Percentiles rank a stretch among this genome's conserved stretches.
phyloP scores from a whole-genome alignment of 2,329 filamentous ascomycete genomes.

The Penicillium sp. region DNA sequence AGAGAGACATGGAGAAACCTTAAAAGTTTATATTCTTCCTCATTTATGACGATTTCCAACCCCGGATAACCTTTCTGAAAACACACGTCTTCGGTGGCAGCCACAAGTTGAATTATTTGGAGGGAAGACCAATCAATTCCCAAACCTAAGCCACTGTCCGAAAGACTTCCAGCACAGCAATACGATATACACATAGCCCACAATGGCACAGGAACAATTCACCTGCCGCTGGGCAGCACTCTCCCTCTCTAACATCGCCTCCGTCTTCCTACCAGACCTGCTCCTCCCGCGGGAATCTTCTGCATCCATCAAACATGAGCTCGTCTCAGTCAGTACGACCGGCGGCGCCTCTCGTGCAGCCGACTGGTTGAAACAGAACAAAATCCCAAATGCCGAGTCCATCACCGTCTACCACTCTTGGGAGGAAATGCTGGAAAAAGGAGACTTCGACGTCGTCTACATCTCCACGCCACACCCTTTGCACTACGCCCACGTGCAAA shows the following conservation, averaged over 20 bases:
- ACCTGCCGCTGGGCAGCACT: not conserved
- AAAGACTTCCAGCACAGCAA: not conserved
- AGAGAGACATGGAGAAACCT: not conserved
- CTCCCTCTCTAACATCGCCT: not conserved
- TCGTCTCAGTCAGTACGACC: constrained; percentile 27
- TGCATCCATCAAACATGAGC: constrained; percentile 18
- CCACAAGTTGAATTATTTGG: not conserved
- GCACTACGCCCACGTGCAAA: constrained; percentile 26
- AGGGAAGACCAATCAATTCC: not conserved
- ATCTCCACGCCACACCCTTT: constrained; percentile 31
- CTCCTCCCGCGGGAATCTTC: constrained; percentile 16
- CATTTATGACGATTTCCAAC: not conserved
- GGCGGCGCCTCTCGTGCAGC: constrained; percentile 16
- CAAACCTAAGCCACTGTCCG: not conserved
- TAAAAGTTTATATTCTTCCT: not conserved
- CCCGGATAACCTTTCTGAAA: not conserved
- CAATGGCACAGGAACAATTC: not conserved
- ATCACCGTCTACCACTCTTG: constrained; percentile 24
- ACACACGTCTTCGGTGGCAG: not conserved
- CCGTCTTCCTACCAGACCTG: constrained; percentile 26
- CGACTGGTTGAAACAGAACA: constrained; percentile 24
- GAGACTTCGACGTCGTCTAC: constrained; percentile 32
- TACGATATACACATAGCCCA: not conserved
- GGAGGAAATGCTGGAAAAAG: constrained; percentile 27
- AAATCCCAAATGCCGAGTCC: constrained; percentile 16